Evolutionary conservation across 2,329 filamentous ascomycete genomes (phyloP).

Genomic region (Colletotrichum sp.): DNA sequence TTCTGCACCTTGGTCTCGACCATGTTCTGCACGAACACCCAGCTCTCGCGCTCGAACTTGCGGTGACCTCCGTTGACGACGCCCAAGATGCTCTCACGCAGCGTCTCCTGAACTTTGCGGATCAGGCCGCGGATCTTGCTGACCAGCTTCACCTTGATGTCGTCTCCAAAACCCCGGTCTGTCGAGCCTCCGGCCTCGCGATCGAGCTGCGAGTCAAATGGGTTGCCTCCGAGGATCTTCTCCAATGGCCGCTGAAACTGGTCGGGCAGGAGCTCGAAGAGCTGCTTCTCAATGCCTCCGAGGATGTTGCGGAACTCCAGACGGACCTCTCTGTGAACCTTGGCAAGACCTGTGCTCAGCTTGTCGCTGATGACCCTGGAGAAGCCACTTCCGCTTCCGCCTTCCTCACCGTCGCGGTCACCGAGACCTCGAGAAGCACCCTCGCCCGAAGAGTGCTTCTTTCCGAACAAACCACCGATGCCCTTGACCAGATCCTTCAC

Average conservation of each 20-base stretch:
- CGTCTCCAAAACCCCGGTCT: slow-evolving; percentile 46
- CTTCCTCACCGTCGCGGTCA: slow-evolving; percentile 30
- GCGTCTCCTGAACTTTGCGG: slow-evolving; percentile 49
- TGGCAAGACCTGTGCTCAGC: slow-evolving; percentile 47
- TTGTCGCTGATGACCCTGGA: slow-evolving; percentile 52
- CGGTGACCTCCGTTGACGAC: slow-evolving; percentile 52
- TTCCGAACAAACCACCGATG: slow-evolving; percentile 44
- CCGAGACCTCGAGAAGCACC: slow-evolving; percentile 34
- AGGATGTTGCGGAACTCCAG: slow-evolving; percentile 51
- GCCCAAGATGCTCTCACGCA: slow-evolving; percentile 47
- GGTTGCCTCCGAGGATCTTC: slow-evolving; percentile 51
- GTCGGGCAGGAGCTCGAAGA: slow-evolving; percentile 50
- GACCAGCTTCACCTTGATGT: slow-evolving; percentile 48
- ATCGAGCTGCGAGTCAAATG: slow-evolving; percentile 49
- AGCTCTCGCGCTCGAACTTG: slow-evolving; percentile 51
- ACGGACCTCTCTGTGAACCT: slow-evolving; percentile 49
- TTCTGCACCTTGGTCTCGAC: slow-evolving; percentile 51
- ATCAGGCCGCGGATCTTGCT: slow-evolving; percentile 48
- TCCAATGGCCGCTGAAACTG: slow-evolving; percentile 47
- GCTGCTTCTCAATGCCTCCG: slow-evolving; percentile 48
- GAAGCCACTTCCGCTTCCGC: slow-evolving; percentile 40
- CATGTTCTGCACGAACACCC: slow-evolving; percentile 50
- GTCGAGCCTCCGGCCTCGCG: slow-evolving; percentile 31
- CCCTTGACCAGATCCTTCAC: slow-evolving; percentile 51
- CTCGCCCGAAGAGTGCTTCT: slow-evolving; percentile 33